Conservation (phyloP, 2,329 filamentous ascomycete species). For the Fusarium goolgardi region DNA sequence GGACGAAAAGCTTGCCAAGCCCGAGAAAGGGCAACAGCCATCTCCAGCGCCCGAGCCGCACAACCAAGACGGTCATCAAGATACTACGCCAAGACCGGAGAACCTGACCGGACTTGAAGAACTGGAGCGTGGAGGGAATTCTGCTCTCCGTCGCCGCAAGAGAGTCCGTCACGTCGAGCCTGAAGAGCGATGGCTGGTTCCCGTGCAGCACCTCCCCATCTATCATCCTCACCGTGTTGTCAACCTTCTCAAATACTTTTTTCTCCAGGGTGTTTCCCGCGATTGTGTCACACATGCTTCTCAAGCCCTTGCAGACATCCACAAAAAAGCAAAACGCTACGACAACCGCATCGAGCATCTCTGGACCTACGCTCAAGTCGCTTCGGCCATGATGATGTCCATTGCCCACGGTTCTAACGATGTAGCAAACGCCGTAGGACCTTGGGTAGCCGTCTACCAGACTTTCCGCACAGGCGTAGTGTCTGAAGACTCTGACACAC, state of each 20-base stretch:
- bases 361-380: background rate
- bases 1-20: background rate
- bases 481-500: background rate
- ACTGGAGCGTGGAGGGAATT: background rate
- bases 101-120: background rate
- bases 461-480: background rate
- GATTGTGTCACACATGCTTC: background rate
- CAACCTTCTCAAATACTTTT: background rate
- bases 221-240: background rate
- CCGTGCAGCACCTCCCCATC: background rate
- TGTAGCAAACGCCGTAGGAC: background rate
- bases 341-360: background rate
- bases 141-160: background rate
- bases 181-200: background rate
- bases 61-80: background rate
- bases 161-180: background rate
- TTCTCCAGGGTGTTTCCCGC: background rate
- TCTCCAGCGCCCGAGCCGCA: background rate
- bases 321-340: background rate
- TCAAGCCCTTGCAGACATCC: background rate
- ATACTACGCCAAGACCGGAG: background rate
- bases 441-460: background rate
- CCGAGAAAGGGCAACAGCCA: rapidly evolving
- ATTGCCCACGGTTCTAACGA: background rate
- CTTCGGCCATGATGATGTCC: conserved; percentile 1